These are phyloP conservation scores for Coprinopsis sp. DNA, from an alignment of 768 basidiomycete species.

Conservation along the genomic window DNA sequence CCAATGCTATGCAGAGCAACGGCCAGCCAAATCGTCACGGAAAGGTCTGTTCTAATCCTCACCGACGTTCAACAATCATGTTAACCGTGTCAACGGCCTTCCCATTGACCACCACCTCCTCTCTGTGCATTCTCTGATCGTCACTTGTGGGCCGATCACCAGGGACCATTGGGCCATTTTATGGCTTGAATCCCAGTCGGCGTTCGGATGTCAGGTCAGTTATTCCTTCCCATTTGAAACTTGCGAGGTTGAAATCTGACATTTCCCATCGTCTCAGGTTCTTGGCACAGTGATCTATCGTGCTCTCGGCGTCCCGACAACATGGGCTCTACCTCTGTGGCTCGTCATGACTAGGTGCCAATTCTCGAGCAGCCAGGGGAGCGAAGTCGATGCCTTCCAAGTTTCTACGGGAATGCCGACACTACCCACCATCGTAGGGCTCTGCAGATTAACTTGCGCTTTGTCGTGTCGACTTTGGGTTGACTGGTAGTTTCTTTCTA, in stretches of 20 bases:
- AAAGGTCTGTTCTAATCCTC: too few relatives aligned
- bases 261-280: too few relatives aligned
- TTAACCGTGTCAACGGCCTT: constrained; percentile 38
- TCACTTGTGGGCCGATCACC: constrained; percentile 46
- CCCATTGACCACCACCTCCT: constrained; percentile 58
- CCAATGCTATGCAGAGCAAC: too few relatives aligned
- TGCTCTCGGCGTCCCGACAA: constrained; percentile 38
- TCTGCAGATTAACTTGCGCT: constrained; percentile 35
- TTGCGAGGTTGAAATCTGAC: too few relatives aligned
- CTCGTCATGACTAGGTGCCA: constrained; percentile 48
- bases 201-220: constrained; percentile 47
- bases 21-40: too few relatives aligned
- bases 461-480: constrained; percentile 41
- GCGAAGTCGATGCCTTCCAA: constrained; percentile 36
- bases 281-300: constrained; percentile 45
- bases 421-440: constrained; percentile 44
- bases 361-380: constrained; percentile 41
- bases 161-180: constrained; percentile 51
- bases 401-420: too few relatives aligned
- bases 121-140: constrained; percentile 46
- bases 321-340: constrained; percentile 50
- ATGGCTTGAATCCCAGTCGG: constrained; percentile 49
- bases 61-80: constrained; percentile 42
- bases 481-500: constrained; percentile 45
- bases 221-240: too few relatives aligned